Evolutionary conservation across 106 monocot genomes (phyloP), one percentile per base, ranked within the genome.

Genomic region (Chionographis japonica): DNA sequence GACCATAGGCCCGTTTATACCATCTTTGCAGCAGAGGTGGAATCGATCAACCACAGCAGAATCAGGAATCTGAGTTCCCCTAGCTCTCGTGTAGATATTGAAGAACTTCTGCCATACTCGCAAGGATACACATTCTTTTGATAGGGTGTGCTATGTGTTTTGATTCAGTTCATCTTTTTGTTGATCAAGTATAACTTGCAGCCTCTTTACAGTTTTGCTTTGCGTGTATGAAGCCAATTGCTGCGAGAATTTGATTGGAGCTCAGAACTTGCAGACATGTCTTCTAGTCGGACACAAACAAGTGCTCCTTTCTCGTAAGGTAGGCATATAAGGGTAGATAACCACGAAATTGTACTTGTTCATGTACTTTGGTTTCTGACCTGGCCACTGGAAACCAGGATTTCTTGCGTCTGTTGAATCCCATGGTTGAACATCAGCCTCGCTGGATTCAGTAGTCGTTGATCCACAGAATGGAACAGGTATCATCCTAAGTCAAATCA

Each of bases 1-100:
- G 87, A 91, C 55, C 90, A 91, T 64, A 84, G 86, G 61, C 87
- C 87, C 12, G 90, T 91, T 17, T 74, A 73, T 60, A 80, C 80
- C 36, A 74, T 90, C 49, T 90, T 90, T 63, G 56, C 63, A 6
- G 83, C 78, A 14, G 78, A 81, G 69, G 87, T 91, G 15, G 85
- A 82, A 46, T 76, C 61, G 41, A 71, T 77, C 14, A 76, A 75
- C 52, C 80, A 59, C 52, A 77, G 61, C 41, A n/a, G 68, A 56
- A 70, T 78, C 17, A 54, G 70, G 63, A 84, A 82, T 40, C 69
- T 50, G 69, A 75, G 66, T 39, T 68, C 62, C 14, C 73, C 72
- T 46, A 74, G 79, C 60, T 79, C 89, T 4, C 54, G 79, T 58
- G 60, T 89, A 13, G 79, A 79, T 37, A 76, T 85, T 20, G 89